Percentiles rank a stretch among this genome's conserved stretches.
Conservation (phyloP, 306 rosid genomes). For the Vigna reflexopilosa region DNA sequence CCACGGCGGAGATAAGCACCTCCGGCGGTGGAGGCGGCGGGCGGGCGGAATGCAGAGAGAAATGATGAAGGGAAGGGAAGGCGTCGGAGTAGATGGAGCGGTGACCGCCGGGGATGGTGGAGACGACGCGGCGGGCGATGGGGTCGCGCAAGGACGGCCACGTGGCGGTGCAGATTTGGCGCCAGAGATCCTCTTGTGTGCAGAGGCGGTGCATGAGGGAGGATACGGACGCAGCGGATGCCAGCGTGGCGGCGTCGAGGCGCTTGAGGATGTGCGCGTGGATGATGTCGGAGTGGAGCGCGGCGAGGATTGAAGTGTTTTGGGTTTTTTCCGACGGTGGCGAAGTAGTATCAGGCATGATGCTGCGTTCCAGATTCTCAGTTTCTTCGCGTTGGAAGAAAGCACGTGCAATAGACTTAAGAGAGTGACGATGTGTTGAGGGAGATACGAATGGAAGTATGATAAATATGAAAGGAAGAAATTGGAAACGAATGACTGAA, state of each 20-base stretch:
- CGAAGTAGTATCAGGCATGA: background rate
- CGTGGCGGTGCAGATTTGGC: conserved; percentile 50
- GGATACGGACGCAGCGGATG: conserved; percentile 59
- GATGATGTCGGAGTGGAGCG: conserved; percentile 70
- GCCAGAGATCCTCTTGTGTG: conserved; percentile 68
- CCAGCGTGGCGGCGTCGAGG: conserved; percentile 74
- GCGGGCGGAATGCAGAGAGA: background rate
- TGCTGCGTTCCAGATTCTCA: background rate
- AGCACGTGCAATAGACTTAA: background rate
- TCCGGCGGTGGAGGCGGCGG: conserved; percentile 37
- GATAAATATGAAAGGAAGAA: background rate
- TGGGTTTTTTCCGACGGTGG: background rate
- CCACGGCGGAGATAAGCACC: conserved; percentile 75
- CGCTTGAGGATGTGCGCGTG: conserved; percentile 71
- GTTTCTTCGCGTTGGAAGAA: background rate
- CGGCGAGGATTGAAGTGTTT: conserved; percentile 38
- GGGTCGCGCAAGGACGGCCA: conserved; percentile 75
- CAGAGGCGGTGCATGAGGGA: conserved; percentile 64
- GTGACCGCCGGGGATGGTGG: conserved; percentile 68
- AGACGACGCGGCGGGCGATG: conserved; percentile 41
- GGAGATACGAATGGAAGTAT: background rate
- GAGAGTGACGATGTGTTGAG: background rate
- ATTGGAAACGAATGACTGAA: background rate
- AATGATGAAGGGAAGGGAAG: conserved; percentile 61
- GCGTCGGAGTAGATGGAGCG: conserved; percentile 75